phyloP scores from a whole-genome alignment of 2,329 filamentous ascomycete species.

The Botrytis sinoallii region DNA sequence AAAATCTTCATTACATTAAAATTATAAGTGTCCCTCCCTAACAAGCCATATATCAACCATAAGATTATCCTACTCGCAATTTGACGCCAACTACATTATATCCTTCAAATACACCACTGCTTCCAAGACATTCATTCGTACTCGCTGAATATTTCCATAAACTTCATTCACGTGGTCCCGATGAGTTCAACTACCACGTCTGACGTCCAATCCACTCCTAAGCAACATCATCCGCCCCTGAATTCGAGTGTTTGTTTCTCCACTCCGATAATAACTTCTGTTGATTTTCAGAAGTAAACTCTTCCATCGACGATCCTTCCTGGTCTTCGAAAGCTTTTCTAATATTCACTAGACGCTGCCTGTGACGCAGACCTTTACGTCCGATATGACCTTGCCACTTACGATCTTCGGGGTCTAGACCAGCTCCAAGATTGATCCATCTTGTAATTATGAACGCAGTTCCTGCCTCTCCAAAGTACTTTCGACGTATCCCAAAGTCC shows the following conservation, averaged over 20 bases:
- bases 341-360: constrained; percentile 1
- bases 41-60: not conserved
- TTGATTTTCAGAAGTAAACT: constrained; percentile 16
- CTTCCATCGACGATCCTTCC: constrained; percentile 14
- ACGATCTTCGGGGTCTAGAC: constrained; percentile 16
- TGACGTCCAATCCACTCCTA: constrained; percentile 8
- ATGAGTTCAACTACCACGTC: constrained; percentile 10
- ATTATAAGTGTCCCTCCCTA: not conserved
- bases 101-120: not conserved
- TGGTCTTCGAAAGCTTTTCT: constrained; percentile 17
- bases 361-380: not conserved
- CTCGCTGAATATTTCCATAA: not conserved
- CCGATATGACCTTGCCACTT: constrained; percentile 21
- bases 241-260: not conserved
- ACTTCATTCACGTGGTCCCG: not conserved
- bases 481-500: constrained; percentile 23
- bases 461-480: constrained; percentile 23
- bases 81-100: not conserved
- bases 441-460: constrained; percentile 20
- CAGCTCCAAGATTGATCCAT: constrained; percentile 23
- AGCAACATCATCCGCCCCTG: constrained; percentile 11
- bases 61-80: not conserved
- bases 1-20: too few species aligned
- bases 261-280: constrained; percentile 12
- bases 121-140: not conserved